phyloP scores from a whole-genome alignment of 176 grass and related monocot species.

The Rhynchospora pubera region DNA sequence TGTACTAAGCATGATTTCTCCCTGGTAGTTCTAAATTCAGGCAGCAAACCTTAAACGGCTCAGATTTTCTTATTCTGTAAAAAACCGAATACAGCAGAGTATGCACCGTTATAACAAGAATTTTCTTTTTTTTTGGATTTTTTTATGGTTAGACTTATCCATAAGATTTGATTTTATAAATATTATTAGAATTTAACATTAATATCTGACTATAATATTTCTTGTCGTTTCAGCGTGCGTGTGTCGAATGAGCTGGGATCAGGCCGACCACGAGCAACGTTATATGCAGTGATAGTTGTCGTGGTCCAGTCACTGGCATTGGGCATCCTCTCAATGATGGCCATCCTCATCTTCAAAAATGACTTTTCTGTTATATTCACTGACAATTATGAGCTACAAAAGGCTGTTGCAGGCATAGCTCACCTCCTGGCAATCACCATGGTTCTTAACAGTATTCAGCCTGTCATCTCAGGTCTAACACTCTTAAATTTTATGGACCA shows the following conservation, averaged over 20 bases:
- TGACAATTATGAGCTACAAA: conserved; percentile 40
- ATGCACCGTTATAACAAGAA: too few relatives aligned
- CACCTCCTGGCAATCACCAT: conserved; percentile 70
- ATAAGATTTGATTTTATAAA: too few relatives aligned
- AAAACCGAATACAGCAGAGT: too few relatives aligned
- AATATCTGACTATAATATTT: background rate
- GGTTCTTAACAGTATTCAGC: conserved; percentile 87
- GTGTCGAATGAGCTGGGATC: conserved; percentile 86
- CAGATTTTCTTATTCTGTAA: too few relatives aligned
- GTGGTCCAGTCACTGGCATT: conserved; percentile 57
- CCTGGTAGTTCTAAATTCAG: background rate
- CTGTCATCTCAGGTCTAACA: conserved; percentile 60
- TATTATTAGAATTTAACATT: too few relatives aligned
- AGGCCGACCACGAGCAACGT: conserved; percentile 47
- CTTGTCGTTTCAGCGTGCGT: conserved; percentile 37
- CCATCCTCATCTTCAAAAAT: conserved; percentile 31
- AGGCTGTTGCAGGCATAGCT: conserved; percentile 46
- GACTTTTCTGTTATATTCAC: conserved; percentile 60
- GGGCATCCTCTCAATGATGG: conserved; percentile 36
- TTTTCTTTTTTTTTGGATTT: too few relatives aligned
- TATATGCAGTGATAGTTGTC: conserved; percentile 55
- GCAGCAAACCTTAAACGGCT: too few relatives aligned
- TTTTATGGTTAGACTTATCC: too few relatives aligned
- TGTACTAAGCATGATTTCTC: background rate
- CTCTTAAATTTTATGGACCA: background rate